phyloP scores from a whole-genome alignment of 768 basidiomycete genomes.

The Mycena chlorophos region DNA sequence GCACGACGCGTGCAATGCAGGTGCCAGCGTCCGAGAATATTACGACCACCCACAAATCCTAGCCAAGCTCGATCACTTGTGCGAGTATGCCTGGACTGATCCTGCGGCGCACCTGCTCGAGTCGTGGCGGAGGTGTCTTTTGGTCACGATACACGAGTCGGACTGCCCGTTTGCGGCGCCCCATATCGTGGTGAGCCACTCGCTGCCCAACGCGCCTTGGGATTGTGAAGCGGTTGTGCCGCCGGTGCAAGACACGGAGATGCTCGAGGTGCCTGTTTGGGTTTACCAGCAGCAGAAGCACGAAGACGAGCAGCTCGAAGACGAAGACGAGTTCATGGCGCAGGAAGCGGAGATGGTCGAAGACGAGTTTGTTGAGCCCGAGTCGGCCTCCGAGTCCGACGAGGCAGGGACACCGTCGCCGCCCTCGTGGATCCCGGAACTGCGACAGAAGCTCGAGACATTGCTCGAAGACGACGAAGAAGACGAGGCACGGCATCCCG shows the following conservation, averaged over 20 bases:
- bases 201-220: conserved; percentile 43
- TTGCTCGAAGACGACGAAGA: conserved; percentile 22
- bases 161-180: conserved; percentile 41
- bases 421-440: conserved; percentile 5
- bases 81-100: conserved; percentile 47
- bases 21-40: conserved; percentile 37
- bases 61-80: conserved; percentile 7
- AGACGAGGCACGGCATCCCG: neutral
- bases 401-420: conserved; percentile 21
- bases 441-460: conserved; percentile 1
- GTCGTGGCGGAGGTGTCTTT: conserved; percentile 23
- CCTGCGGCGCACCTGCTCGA: conserved; percentile 38
- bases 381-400: conserved; percentile 12
- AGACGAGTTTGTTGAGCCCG: conserved; percentile 8
- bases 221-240: conserved; percentile 1
- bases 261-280: conserved; percentile 10
- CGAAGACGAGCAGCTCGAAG: neutral
- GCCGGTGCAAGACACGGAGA: conserved; percentile 7
- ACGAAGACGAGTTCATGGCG: neutral
- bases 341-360: neutral
- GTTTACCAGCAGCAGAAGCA: neutral
- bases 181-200: conserved; percentile 45
- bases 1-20: conserved; percentile 39
- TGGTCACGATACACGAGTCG: conserved; percentile 46
- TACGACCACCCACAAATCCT: conserved; percentile 31